Evolutionary conservation across 2,329 filamentous ascomycete genomes (phyloP).

Genomic region (Thyridium curvatum): DNA sequence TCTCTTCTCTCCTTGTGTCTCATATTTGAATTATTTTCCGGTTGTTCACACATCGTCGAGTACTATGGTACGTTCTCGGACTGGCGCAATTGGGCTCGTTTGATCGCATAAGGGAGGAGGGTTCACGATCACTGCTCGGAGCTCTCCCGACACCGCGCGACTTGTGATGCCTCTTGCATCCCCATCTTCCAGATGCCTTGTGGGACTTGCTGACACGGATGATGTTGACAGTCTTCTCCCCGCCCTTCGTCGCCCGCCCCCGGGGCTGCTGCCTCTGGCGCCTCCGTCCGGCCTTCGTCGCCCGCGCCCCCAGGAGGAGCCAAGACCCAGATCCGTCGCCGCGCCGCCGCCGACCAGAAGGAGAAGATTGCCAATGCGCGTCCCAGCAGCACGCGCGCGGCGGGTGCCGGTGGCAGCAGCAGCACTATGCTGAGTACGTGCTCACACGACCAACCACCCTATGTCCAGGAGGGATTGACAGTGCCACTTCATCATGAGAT

Average conservation of each 20-base stretch:
- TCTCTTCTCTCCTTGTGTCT: constrained; percentile 10
- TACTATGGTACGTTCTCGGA: constrained; percentile 9
- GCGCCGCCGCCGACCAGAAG: constrained; percentile 93
- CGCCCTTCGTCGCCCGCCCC: constrained; percentile 44
- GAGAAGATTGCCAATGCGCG: constrained; percentile 93
- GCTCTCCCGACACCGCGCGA: neutral
- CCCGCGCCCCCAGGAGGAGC: constrained; percentile 88
- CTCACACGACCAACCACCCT: too few relatives aligned
- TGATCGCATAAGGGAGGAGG: too few relatives aligned
- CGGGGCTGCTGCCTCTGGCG: constrained; percentile 56
- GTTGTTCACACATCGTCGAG: too few relatives aligned
- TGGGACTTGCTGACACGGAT: too few relatives aligned
- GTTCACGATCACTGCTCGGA: too few relatives aligned
- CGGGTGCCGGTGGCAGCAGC: constrained; percentile 90
- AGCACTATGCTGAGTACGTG: constrained; percentile 95
- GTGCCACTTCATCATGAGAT: too few relatives aligned
- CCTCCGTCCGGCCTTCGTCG: constrained; percentile 72
- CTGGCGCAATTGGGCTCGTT: too few relatives aligned
- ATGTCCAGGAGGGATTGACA: too few relatives aligned
- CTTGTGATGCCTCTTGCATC: neutral
- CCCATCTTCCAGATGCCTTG: too few relatives aligned
- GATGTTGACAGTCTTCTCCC: constrained; percentile 45
- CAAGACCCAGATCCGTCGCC: constrained; percentile 89
- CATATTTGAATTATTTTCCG: too few relatives aligned
- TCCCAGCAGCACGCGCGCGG: constrained; percentile 85